Evolutionary conservation across 164 flowering plant genomes (phyloP), one percentile per base, ranked within the genome.

Genomic region (Nelumbo lutea): DNA sequence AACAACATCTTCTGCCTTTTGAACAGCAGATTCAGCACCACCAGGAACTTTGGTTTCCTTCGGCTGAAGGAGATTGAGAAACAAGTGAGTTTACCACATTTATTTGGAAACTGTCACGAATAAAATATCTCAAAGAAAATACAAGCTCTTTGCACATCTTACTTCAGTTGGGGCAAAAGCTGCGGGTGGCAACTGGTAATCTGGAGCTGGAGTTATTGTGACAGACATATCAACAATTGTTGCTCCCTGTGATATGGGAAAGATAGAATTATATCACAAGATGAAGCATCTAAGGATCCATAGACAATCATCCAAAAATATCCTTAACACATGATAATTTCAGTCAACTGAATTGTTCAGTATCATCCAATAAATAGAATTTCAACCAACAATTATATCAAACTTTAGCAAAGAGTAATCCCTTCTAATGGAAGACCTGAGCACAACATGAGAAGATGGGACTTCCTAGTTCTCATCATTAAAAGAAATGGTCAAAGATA

Each of bases 1-100:
- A 58, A 94, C 96, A 61, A 94, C 95, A 79, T 94, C 98, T 78
- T 94, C 96, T 41, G 98, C 95, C 79, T 91, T 91, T 56, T 84
- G 90, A 9, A 89, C 67, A 59, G 91, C 96, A 67, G 97, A 84
- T 68, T 79, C 91, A 63, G 85, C 76, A 61, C 83, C 84, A 74
- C 78, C 73, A 13, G 79, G 77, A 47, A 76, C 61, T 41, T 80
- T 79, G 42, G 67, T 79, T 42, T 81, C 82, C 38, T 75, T 61
- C 45, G 65, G 73, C 89, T 84, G 73, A 51, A 57, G 27, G 41
- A 69, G 57, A 61, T 44, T 65, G 47, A 11, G 57, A 51, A 63
- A 61, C 56, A 59, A 65, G 39, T 42, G 62, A 15, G 42, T 74
- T 38, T 68, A 9, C 15, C 48, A 46, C 57, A 48, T 40, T 13